Evolutionary conservation across 2,329 filamentous ascomycete genomes (phyloP), one percentile per base, ranked within the genome.

Genomic region (Colletotrichum acutatum): DNA sequence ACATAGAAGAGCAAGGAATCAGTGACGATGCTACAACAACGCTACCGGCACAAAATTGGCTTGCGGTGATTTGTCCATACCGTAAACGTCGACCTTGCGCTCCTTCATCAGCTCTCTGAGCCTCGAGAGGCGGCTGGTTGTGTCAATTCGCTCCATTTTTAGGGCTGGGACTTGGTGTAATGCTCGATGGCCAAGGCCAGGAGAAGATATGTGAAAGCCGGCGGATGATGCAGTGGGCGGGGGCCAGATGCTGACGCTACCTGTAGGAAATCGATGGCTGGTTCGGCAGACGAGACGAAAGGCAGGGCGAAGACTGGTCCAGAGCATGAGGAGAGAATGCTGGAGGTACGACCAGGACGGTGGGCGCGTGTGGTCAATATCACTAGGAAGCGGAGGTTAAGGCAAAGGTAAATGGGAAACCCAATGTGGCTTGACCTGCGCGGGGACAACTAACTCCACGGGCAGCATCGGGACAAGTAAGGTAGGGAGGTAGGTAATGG

Each of bases 81-180:
- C 93, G 86, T 99, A 99, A 74, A 98, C 89, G 83, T 98, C 95
- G 76, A 99, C 89, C 76, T 94, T 92, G 79, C 93, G 89, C 83
- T 95, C 89, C 84, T 90, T 92, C 97, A 99, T 99, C 80, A 98
- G 87, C 81, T 92, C 87, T 80, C 97, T 90, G 79, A 99, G 89
- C 83, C 90, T 89, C 75, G 90, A 84, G 76, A 99, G 90, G 78
- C 94, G 93, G 75, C 90, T 87, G 68, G 91, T 91, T 46, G 95
- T 98, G 83, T 97, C 87, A 76, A 97, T 92, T 66, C 89, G 91
- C 80, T 91, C 93, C 94, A 97, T 97, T 42, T 84, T 80, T 79
- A 81, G 75, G 75, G 77, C 72, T 53, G 59, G 16, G 11, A 32
- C 19, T 24, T 59, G 69, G 32, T 56, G 37, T 22, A 60, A 28